A percentile compares a stretch with the other conserved stretches of the same genome.
Evolutionary conservation across 768 basidiomycete genomes (phyloP).

Genomic region (Leucocoprinus birnbaumii): DNA sequence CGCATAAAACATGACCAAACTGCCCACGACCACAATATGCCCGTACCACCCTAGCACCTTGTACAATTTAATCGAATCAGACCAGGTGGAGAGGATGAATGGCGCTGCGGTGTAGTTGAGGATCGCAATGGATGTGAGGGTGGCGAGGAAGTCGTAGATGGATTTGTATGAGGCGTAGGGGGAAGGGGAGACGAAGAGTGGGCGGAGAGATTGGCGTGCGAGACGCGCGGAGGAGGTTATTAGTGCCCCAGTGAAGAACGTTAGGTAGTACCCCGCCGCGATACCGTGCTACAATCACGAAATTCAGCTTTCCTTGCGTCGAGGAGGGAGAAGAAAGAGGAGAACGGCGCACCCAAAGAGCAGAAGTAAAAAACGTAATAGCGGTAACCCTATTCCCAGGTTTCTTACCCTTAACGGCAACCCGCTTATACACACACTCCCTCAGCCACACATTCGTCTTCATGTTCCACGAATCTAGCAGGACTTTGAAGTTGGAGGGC

Average conservation of each 20-base stretch:
- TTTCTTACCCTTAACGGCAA: conserved; percentile 91
- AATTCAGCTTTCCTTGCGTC: too few relatives aligned
- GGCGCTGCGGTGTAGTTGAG: conserved; percentile 83
- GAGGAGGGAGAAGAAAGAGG: conserved; percentile 2
- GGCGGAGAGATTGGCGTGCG: conserved; percentile 76
- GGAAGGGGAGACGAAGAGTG: conserved; percentile 61
- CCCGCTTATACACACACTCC: conserved; percentile 95
- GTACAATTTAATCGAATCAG: conserved; percentile 69
- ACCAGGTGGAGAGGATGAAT: conserved; percentile 76
- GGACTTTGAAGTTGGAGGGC: conserved; percentile 84
- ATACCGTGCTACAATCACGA: conserved; percentile 76
- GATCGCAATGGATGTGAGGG: conserved; percentile 54
- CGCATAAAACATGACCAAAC: conserved; percentile 71
- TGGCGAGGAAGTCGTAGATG: conserved; percentile 74
- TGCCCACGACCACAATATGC: conserved; percentile 61
- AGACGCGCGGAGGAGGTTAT: conserved; percentile 78
- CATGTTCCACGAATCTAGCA: conserved; percentile 95
- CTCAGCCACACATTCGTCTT: conserved; percentile 96
- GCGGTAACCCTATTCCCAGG: conserved; percentile 88
- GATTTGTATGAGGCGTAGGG: conserved; percentile 52
- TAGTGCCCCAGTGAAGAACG: conserved; percentile 87
- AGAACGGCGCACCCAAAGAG: conserved; percentile 80
- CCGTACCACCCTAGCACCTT: conserved; percentile 76
- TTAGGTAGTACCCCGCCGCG: conserved; percentile 86
- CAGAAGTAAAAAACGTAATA: conserved; percentile 91